Evolutionary conservation across 75 land plant genomes (phyloP).

Genomic region (Cryptomeria japonica): DNA sequence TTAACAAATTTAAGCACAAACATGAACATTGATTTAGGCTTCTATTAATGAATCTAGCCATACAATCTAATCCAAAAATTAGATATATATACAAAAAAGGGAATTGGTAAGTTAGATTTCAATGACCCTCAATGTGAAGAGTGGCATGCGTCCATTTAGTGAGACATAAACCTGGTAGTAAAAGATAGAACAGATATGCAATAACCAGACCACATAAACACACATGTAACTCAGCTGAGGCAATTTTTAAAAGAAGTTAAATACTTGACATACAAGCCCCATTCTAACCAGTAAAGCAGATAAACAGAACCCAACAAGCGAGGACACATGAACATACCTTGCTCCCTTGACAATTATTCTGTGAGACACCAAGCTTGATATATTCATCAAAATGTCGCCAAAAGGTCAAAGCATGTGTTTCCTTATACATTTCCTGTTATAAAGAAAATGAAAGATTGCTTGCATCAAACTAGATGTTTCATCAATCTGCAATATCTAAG

Average conservation of each 20-base stretch:
- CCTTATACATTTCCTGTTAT: constrained; percentile 4
- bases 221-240: neutral
- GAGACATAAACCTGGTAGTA: neutral
- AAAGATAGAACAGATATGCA: neutral
- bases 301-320: neutral
- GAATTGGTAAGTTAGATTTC: neutral
- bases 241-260: neutral
- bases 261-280: neutral
- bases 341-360: neutral
- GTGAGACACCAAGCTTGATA: neutral
- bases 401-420: neutral
- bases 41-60: neutral
- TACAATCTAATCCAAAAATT: neutral
- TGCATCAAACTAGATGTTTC: neutral
- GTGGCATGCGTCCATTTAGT: neutral
- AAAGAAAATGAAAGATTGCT: neutral
- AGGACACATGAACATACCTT: neutral
- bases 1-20: too few relatives aligned
- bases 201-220: neutral
- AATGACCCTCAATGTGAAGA: neutral
- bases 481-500: neutral
- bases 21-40: neutral
- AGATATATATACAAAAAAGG: neutral
- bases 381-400: constrained; percentile 9
- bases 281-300: neutral